Conservation (phyloP, 106 monocot genomes). For the Apostasia ramifera region DNA sequence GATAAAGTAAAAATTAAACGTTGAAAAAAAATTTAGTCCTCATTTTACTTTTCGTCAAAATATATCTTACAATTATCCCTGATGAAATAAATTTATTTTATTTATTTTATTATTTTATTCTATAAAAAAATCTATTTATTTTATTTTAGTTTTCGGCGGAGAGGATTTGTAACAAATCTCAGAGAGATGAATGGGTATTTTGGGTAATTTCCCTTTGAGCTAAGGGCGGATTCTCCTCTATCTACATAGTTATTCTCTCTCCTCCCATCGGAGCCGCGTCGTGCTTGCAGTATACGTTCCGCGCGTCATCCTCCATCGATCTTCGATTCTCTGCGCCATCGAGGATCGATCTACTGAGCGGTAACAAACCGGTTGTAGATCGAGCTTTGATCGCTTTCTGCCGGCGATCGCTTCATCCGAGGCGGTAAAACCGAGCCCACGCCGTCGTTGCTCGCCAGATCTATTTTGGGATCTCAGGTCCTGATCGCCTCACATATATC, state of each 20-base stretch:
- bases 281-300: neutral
- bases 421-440: neutral
- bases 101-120: too few species aligned
- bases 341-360: neutral
- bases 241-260: conserved; percentile 2
- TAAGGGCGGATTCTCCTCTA: neutral
- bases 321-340: neutral
- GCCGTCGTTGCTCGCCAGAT: conserved; percentile 4
- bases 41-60: too few species aligned
- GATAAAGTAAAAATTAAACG: too few species aligned
- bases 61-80: too few species aligned
- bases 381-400: neutral
- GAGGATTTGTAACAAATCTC: too few species aligned
- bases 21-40: too few species aligned
- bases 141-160: too few species aligned
- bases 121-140: too few species aligned
- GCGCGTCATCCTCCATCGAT: neutral
- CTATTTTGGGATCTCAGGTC: conserved; percentile 1
- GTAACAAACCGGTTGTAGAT: neutral
- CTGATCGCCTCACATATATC: neutral
- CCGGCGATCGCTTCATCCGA: neutral
- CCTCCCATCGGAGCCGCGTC: neutral
- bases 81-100: too few species aligned
- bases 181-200: too few species aligned
- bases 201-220: too few species aligned